A percentile compares a stretch with the other conserved stretches of the same genome.
Conservation (phyloP, 1,284 basidiomycete species). For the Tremellales sp. region DNA sequence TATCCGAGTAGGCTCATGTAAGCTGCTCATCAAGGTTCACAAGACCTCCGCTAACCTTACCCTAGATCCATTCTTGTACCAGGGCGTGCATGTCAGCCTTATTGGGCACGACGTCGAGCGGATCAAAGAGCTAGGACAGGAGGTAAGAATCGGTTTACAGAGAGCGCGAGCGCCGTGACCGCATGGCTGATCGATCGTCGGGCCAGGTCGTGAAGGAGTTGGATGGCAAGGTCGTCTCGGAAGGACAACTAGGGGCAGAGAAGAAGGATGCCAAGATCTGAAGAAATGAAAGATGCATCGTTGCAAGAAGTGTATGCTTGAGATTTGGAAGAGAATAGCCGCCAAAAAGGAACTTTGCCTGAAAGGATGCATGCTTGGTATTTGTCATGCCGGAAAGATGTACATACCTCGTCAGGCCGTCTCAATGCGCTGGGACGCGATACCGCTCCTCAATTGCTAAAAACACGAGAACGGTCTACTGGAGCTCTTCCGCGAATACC, state of each 20-base stretch:
- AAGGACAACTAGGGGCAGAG: slow-evolving; percentile 48
- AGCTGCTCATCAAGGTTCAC: slow-evolving; percentile 17
- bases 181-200: background rate
- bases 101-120: slow-evolving; percentile 66
- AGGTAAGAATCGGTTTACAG: slow-evolving; percentile 51
- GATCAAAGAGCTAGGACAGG: slow-evolving; percentile 59
- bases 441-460: too few relatives aligned
- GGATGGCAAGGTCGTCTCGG: slow-evolving; percentile 51
- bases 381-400: too few relatives aligned
- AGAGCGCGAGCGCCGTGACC: background rate
- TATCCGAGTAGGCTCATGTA: slow-evolving; percentile 74
- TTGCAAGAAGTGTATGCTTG: too few relatives aligned
- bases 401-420: too few relatives aligned
- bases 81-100: slow-evolving; percentile 61
- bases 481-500: too few relatives aligned
- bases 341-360: too few relatives aligned
- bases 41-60: too few relatives aligned
- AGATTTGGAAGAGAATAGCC: too few relatives aligned
- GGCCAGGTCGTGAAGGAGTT: slow-evolving; percentile 50
- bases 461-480: too few relatives aligned
- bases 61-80: slow-evolving; percentile 59
- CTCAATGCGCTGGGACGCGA: too few relatives aligned
- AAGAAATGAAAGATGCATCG: too few relatives aligned
- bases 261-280: slow-evolving; percentile 21
- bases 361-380: too few relatives aligned